Percentiles rank a stretch among this genome's conserved stretches.
These are phyloP conservation scores for Volvox africanus DNA, from an alignment of 139 green algal species.

Conservation along the genomic window DNA sequence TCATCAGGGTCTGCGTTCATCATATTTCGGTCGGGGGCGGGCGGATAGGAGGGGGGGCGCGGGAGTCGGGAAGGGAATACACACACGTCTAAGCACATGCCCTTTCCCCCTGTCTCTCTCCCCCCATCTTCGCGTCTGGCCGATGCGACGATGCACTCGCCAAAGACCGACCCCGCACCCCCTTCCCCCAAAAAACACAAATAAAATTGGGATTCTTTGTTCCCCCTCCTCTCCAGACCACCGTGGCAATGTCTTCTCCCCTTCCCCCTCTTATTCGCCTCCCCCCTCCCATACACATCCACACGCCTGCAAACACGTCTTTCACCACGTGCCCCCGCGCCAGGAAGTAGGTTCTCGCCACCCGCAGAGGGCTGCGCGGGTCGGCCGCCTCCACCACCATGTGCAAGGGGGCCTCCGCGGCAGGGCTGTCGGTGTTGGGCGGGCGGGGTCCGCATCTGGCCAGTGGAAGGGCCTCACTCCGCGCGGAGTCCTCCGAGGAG, in stretches of 20 bases:
- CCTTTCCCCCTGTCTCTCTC: too few species aligned
- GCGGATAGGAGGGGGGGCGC: too few species aligned
- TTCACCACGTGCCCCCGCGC: conserved; percentile 12
- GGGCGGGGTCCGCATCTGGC: background rate
- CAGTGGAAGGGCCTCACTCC: background rate
- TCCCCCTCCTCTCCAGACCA: too few species aligned
- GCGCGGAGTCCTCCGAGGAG: conserved; percentile 50
- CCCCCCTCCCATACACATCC: background rate
- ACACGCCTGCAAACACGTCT: conserved; percentile 53
- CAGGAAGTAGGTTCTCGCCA: conserved; percentile 58
- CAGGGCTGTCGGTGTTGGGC: background rate
- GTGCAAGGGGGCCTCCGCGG: conserved; percentile 19
- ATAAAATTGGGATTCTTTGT: too few species aligned
- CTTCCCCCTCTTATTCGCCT: background rate
- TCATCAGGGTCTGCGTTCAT: conserved; percentile 37
- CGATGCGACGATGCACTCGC: too few species aligned
- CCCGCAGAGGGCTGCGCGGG: conserved; percentile 48
- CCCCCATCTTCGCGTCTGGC: too few species aligned
- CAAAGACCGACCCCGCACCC: too few species aligned
- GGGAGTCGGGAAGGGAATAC: too few species aligned
- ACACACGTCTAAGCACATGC: too few species aligned
- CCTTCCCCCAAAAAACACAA: too few species aligned
- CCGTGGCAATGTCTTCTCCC: background rate
- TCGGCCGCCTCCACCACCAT: conserved; percentile 59
- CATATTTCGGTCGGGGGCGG: too few species aligned